phyloP scores from a whole-genome alignment of 805 yeast genomes.

The Soucietia sequanensis region DNA sequence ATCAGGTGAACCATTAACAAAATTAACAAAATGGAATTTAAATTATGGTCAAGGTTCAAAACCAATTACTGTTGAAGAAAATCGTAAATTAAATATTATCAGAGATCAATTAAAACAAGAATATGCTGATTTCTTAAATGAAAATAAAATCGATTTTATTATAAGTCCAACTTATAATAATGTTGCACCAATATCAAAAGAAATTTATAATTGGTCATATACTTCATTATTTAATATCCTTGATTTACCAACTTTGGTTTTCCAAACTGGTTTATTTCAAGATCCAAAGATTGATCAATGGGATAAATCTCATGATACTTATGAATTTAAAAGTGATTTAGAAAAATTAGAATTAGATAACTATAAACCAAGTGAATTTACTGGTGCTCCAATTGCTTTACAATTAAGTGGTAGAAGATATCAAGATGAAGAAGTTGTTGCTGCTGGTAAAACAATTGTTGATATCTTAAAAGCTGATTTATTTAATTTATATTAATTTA shows the following conservation, averaged over 20 bases:
- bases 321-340: slow-evolving; percentile 43
- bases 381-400: slow-evolving; percentile 55
- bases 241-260: slow-evolving; percentile 65
- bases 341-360: slow-evolving; percentile 49
- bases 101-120: slow-evolving; percentile 61
- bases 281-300: slow-evolving; percentile 54
- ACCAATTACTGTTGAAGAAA: slow-evolving; percentile 46
- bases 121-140: slow-evolving; percentile 52
- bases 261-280: slow-evolving; percentile 61
- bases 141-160: slow-evolving; percentile 61
- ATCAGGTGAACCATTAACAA: slow-evolving; percentile 69
- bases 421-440: slow-evolving; percentile 56
- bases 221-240: slow-evolving; percentile 70
- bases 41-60: slow-evolving; percentile 58
- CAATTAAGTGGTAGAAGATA: slow-evolving; percentile 56
- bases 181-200: slow-evolving; percentile 67
- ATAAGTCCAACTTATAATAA: slow-evolving; percentile 67
- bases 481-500: slow-evolving; percentile 10
- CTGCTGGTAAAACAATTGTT: slow-evolving; percentile 41
- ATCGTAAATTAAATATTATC: slow-evolving; percentile 50
- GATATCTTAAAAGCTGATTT: slow-evolving; percentile 32
- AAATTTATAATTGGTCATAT: slow-evolving; percentile 76
- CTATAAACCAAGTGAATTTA: slow-evolving; percentile 47
- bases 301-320: slow-evolving; percentile 31
- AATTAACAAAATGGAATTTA: slow-evolving; percentile 62